phyloP scores from a whole-genome alignment of 805 yeast genomes.

The Candida tammaniensis region DNA sequence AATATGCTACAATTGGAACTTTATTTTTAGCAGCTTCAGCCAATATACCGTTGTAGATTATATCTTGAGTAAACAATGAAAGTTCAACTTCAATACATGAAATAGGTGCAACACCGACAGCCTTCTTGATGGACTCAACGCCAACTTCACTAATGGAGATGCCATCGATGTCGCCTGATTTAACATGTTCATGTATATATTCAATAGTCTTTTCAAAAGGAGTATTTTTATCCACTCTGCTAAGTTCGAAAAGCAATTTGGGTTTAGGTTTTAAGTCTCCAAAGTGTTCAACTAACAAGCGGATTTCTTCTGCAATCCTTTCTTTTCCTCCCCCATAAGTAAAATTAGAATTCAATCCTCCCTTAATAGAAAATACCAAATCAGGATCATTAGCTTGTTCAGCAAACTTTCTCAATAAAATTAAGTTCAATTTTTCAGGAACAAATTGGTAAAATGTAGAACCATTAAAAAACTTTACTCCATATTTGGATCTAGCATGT shows the following conservation, averaged over 20 bases:
- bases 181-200: constrained; percentile 55
- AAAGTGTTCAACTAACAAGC: constrained; percentile 32
- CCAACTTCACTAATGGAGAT: constrained; percentile 75
- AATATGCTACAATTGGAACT: constrained; percentile 74
- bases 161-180: constrained; percentile 64
- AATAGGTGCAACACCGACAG: constrained; percentile 54
- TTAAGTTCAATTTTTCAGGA: no score
- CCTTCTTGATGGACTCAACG: constrained; percentile 58
- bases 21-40: constrained; percentile 53
- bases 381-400: constrained; percentile 42
- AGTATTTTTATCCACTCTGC: constrained; percentile 60
- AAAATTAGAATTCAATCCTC: constrained; percentile 55
- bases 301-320: constrained; percentile 40
- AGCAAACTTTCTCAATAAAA: constrained; percentile 56
- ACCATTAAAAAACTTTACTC: constrained; percentile 58
- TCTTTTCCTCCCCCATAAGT: constrained; percentile 41
- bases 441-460: constrained; percentile 63
- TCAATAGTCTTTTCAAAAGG: constrained; percentile 60
- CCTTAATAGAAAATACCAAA: constrained; percentile 66
- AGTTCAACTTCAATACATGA: constrained; percentile 76
- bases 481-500: constrained; percentile 41
- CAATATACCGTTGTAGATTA: constrained; percentile 61
- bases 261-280: constrained; percentile 25
- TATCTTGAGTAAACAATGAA: constrained; percentile 66
- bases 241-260: constrained; percentile 57